Evolutionary conservation across 2,329 filamentous ascomycete species (phyloP), one percentile per base, ranked within the genome.

Genomic region (Beauveria sp.): DNA sequence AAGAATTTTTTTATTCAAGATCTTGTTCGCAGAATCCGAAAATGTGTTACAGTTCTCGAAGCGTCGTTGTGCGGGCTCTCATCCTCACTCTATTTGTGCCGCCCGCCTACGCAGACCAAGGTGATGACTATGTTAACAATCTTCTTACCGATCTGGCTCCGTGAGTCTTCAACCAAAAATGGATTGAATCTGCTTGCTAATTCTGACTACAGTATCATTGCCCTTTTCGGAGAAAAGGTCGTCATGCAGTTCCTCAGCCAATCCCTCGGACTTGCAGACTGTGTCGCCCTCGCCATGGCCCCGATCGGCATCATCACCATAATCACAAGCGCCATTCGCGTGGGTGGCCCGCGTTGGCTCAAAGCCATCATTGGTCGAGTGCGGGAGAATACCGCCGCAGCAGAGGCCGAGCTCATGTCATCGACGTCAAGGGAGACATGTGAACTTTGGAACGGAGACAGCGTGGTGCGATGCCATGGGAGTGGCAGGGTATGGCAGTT

Each of bases 371-470:
- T 69, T n/a, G 68, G 68, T 4, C 57, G 66, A 3, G 70, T 70
- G 1, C 52, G 66, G 5, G 68, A 70, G 50, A 69, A 65, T 42
- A 60, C 52, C 2, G 61, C 66, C 0, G 43, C 53, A 5, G 66
- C 63, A 1, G 71, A 73, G 26, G 46, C 66, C 3, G 69, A 72
- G 24, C 60, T 70, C 5, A 70, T 72, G 61, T 70, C 70, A 0
- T 72, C 70, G 0, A 72, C 69, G 0, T 71, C 69, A 1, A 18
- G 62, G 9, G 68, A 72, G 34, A 70, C 72, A 1, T 70, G 69
- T 49, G 69, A 71, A 60, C 12, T 69, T 16, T 70, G 61, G 45
- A 70, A 67, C 24, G 67, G 67, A 9, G 9, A 28, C 2, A 28
- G 28, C 28, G 28, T 28, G 28, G 28, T 28, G 28, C 28, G 28